phyloP scores from a whole-genome alignment of 2,329 filamentous ascomycete genomes.

The Aspergillus sp. region DNA sequence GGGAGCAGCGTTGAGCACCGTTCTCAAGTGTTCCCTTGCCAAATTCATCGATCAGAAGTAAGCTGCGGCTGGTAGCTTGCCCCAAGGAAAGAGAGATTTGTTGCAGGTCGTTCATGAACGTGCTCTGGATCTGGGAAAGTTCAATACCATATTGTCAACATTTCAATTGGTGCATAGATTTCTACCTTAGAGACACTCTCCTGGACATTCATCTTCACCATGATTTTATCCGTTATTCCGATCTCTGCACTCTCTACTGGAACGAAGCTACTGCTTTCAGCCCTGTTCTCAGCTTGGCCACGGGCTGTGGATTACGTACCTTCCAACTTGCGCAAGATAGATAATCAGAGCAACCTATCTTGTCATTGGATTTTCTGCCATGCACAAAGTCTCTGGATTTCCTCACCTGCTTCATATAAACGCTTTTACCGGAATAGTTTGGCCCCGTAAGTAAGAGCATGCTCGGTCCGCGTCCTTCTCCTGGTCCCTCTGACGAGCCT shows the following conservation, averaged over 20 bases:
- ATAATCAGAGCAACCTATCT: conserved; percentile 66
- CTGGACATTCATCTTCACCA: conserved; percentile 73
- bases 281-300: neutral
- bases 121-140: conserved; percentile 46
- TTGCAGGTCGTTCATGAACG: conserved; percentile 75
- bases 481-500: conserved; percentile 1
- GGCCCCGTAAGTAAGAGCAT: conserved; percentile 81
- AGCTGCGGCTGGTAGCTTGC: conserved; percentile 64
- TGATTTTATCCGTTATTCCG: conserved; percentile 84
- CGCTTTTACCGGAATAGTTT: conserved; percentile 93
- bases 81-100: conserved; percentile 72
- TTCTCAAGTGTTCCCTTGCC: conserved; percentile 59
- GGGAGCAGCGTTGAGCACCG: conserved; percentile 21
- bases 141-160: neutral
- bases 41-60: conserved; percentile 92
- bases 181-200: conserved; percentile 54
- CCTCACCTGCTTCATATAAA: conserved; percentile 77
- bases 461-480: conserved; percentile 43
- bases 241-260: conserved; percentile 69
- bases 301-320: conserved; percentile 21
- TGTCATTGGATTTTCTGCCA: conserved; percentile 3
- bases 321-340: conserved; percentile 82
- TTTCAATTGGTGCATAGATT: neutral
- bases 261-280: conserved; percentile 57
- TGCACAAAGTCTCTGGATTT: too few relatives aligned